Base-by-base conservation (phyloP, 345 rosid genomes). In the Syzygium oleosum region DNA sequence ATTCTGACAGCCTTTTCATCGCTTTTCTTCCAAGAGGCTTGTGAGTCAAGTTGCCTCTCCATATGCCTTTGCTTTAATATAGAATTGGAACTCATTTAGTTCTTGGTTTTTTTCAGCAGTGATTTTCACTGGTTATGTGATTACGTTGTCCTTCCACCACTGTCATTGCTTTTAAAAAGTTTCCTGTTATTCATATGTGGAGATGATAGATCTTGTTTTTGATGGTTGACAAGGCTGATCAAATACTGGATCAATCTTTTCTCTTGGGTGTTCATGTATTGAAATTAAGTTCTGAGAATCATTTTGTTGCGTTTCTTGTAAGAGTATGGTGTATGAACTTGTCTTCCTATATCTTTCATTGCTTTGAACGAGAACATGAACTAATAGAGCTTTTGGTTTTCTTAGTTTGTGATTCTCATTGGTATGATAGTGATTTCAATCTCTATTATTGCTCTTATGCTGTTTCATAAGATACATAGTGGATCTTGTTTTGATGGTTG, bases 171-270 rank as follows among this genome's bases (percentile, higher is more conserved):
- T 34, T 68, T 31, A 34, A 68, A 68, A 34, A 21, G 79, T 68
- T 19, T 68, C 46, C 46, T 34, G 23, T 68, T 34, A 34, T 34
- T 68, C 23, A 68, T 68, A 73, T 38, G 49, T 19, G 49, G 83
- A 73, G 83, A 38, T 38, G 83, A 73, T 19, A 17, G 49, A 73
- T 73, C 83, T 73, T 73, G 83, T 38, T 73, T 73, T 73, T 73
- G 83, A 73, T 73, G 49, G 83, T 73, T 73, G 83, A 73, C 27
- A 38, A 38, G 83, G 83, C 49, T 73, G 27, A 38, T 73, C 8
- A 22, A 90, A 94, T 95, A 89, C 88, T 96, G 92, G 97, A 95
- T 92, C 97, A 95, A 84, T 96, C 97, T 88, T 92, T 93, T 86
- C 94, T 91, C 85, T 93, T 95, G 95, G 99, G 96, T 85, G 95